phyloP scores from a whole-genome alignment of 192 early-diverging fungal species.

The Pilaira anomala region DNA sequence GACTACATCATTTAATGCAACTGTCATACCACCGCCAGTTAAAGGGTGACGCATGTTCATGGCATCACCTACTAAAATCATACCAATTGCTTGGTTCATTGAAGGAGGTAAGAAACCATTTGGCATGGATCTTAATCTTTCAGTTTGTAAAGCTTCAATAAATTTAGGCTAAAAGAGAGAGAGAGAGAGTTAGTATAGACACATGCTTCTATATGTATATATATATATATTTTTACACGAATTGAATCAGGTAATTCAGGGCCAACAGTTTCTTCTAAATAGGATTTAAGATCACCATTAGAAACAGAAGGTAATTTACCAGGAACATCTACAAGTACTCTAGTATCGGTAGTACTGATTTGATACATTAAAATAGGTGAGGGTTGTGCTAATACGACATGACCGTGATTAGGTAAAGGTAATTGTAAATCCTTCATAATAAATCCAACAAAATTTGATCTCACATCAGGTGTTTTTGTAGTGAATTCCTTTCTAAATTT shows the following conservation, averaged over 20 bases:
- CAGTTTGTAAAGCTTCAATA: conserved; percentile 62
- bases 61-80: conserved; percentile 90
- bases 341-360: conserved; percentile 82
- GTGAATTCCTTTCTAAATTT: conserved; percentile 83
- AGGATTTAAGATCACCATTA: conserved; percentile 59
- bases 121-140: conserved; percentile 81
- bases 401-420: conserved; percentile 84
- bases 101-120: conserved; percentile 88
- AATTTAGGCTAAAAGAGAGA: conserved; percentile 42
- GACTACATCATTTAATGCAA: conserved; percentile 90
- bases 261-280: conserved; percentile 59
- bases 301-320: conserved; percentile 74
- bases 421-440: conserved; percentile 67
- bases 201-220: neutral
- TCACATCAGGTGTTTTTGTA: conserved; percentile 41
- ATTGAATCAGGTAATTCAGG: conserved; percentile 70
- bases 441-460: conserved; percentile 45
- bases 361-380: conserved; percentile 91
- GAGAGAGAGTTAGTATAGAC: neutral
- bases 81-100: conserved; percentile 64
- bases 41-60: conserved; percentile 95
- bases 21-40: conserved; percentile 97
- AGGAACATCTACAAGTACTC: conserved; percentile 90
- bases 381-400: conserved; percentile 84
- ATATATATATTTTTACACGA: conserved; percentile 29